phyloP scores from a whole-genome alignment of 306 rosid species.

The Trichosanthes cucumerina region DNA sequence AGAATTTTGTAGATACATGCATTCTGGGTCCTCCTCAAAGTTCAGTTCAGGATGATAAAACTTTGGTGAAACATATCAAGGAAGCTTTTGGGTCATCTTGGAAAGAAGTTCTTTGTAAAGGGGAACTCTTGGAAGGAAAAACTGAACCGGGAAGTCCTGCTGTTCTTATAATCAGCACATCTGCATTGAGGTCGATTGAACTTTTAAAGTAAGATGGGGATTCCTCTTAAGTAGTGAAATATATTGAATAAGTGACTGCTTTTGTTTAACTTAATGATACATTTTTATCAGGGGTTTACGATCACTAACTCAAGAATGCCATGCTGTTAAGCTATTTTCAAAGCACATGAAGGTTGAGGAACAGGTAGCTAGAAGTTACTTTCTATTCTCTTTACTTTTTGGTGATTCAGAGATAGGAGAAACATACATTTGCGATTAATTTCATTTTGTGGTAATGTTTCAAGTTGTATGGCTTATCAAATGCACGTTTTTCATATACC shows the following conservation, averaged over 20 bases:
- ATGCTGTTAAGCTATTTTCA: conserved; percentile 63
- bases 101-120: conserved; percentile 52
- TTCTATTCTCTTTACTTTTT: not conserved
- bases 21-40: conserved; percentile 34
- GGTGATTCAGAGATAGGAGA: not conserved
- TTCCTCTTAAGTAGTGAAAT: not conserved
- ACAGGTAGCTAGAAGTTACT: conserved; percentile 35
- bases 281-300: conserved; percentile 46
- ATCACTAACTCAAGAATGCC: conserved; percentile 57
- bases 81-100: conserved; percentile 58
- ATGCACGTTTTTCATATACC: not conserved
- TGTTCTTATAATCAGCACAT: conserved; percentile 42
- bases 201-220: conserved; percentile 42
- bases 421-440: not conserved
- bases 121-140: conserved; percentile 30
- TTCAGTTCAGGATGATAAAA: conserved; percentile 23
- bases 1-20: conserved; percentile 24
- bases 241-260: no score
- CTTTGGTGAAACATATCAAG: conserved; percentile 38
- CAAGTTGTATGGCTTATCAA: not conserved
- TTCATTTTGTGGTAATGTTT: not conserved
- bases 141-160: conserved; percentile 61
- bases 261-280: not conserved
- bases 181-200: conserved; percentile 69
- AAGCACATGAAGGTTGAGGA: conserved; percentile 83